Evolutionary conservation across 2,329 filamentous ascomycete species (phyloP).

Genomic region (Colletotrichum orchidophilum): DNA sequence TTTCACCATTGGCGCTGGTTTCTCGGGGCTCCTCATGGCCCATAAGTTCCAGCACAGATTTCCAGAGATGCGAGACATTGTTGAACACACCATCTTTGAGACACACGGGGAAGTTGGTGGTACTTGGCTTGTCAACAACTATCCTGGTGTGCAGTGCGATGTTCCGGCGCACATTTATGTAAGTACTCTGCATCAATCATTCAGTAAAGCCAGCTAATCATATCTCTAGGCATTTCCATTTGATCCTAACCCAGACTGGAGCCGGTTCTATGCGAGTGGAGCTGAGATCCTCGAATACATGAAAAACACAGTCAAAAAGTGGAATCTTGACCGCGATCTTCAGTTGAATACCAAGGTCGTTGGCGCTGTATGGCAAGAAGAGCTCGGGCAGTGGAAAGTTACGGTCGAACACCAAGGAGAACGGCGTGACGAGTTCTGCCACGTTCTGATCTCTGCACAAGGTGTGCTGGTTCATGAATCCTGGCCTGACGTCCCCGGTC

Average conservation of each 20-base stretch:
- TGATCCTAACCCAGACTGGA: neutral
- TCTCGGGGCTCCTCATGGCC: constrained; percentile 45
- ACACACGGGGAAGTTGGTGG: constrained; percentile 42
- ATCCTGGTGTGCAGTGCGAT: constrained; percentile 41
- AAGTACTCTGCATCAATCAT: constrained; percentile 4
- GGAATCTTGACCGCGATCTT: constrained; percentile 48
- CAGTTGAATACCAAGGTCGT: constrained; percentile 45
- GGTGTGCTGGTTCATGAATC: constrained; percentile 43
- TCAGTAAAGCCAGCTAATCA: neutral
- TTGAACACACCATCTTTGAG: constrained; percentile 41
- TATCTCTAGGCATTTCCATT: neutral
- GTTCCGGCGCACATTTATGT: constrained; percentile 38
- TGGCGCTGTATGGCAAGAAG: constrained; percentile 40
- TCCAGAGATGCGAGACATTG: neutral
- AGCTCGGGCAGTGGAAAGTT: constrained; percentile 37
- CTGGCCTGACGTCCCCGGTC: constrained; percentile 56
- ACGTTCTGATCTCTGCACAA: constrained; percentile 35
- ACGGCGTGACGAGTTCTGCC: constrained; percentile 34
- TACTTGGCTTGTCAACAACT: constrained; percentile 46
- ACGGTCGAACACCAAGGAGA: constrained; percentile 30
- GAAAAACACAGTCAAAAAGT: constrained; percentile 56
- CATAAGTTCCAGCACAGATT: constrained; percentile 45
- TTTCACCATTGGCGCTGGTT: constrained; percentile 45
- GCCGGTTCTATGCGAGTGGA: constrained; percentile 61
- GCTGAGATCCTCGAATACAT: constrained; percentile 65